Conservation (phyloP, 176 grass and related monocot genomes). For the Juncus effusus region DNA sequence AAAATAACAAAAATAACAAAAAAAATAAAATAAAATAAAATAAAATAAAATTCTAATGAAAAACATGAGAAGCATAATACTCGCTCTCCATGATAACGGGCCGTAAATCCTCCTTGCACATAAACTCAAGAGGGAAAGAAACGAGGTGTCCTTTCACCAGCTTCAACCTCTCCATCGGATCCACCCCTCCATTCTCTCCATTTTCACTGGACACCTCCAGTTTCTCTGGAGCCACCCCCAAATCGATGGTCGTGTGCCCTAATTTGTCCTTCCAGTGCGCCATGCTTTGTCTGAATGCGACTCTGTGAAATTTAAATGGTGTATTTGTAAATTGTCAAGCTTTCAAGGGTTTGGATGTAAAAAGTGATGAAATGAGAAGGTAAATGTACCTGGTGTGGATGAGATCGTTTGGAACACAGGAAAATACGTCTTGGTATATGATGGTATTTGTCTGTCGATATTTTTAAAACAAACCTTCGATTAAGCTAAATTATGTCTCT, state of each 20-base stretch:
- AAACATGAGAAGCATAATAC: conserved; percentile 95
- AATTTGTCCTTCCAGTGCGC: conserved; percentile 77
- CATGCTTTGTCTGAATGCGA: conserved; percentile 62
- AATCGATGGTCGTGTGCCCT: conserved; percentile 74
- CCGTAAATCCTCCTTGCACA: conserved; percentile 93
- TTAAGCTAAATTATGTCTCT: conserved; percentile 1
- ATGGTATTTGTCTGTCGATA: conserved; percentile 72
- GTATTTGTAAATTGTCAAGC: not conserved
- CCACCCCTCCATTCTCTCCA: conserved; percentile 36
- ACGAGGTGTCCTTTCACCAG: conserved; percentile 77
- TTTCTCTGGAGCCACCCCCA: conserved; percentile 76
- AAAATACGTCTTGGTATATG: conserved; percentile 95
- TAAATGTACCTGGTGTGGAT: conserved; percentile 85
- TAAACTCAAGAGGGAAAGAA: conserved; percentile 89
- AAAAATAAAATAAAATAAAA: too few species aligned
- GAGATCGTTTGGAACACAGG: conserved; percentile 84
- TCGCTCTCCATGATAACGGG: conserved; percentile 92
- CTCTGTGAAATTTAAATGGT: conserved; percentile 29
- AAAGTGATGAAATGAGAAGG: not conserved
- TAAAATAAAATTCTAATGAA: conserved; percentile 72
- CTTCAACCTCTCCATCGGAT: conserved; percentile 67
- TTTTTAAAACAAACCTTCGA: not conserved
- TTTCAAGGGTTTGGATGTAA: not conserved
- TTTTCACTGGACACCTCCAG: conserved; percentile 45
- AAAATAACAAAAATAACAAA: conserved; percentile 10